These are phyloP conservation scores for Yamadazyma aaseri DNA, from an alignment of 1,139 yeast genomes.

Conservation along the genomic window DNA sequence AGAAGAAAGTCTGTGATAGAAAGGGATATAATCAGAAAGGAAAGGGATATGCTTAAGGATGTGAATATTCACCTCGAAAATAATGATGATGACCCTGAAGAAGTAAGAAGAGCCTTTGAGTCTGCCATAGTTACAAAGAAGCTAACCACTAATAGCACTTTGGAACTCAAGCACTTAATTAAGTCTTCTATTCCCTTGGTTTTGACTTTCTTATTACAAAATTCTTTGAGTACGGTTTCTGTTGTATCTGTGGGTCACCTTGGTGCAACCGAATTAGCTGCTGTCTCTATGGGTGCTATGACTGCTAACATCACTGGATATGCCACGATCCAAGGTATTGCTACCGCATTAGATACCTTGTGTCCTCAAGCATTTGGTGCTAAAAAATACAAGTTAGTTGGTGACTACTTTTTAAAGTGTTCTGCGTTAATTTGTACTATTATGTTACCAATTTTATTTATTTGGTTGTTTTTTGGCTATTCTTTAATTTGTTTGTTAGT, in stretches of 20 bases:
- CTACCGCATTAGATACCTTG: slow-evolving; percentile 57
- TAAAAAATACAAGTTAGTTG: slow-evolving; percentile 50
- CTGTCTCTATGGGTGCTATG: slow-evolving; percentile 64
- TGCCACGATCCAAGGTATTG: slow-evolving; percentile 57
- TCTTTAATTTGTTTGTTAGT: slow-evolving; percentile 34
- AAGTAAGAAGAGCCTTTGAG: slow-evolving; percentile 35
- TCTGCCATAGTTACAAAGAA: slow-evolving; percentile 31
- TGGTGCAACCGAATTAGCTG: slow-evolving; percentile 58
- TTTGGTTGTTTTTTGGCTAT: slow-evolving; percentile 51
- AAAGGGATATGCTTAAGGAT: slow-evolving; percentile 35
- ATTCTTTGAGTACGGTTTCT: slow-evolving; percentile 56
- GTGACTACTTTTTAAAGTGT: slow-evolving; percentile 54
- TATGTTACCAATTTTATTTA: slow-evolving; percentile 48
- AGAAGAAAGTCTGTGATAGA: slow-evolving; percentile 28
- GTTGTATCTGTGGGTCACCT: slow-evolving; percentile 60
- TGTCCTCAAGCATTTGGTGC: slow-evolving; percentile 65
- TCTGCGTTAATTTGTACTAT: slow-evolving; percentile 48
- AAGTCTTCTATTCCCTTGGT: slow-evolving; percentile 52
- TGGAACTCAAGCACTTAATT: slow-evolving; percentile 42
- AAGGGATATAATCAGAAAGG: slow-evolving; percentile 32
- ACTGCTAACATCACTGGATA: slow-evolving; percentile 60
- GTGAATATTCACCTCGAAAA: slow-evolving; percentile 20
- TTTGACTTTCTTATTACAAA: slow-evolving; percentile 52
- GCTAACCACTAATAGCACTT: slow-evolving; percentile 23
- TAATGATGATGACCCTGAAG: slow-evolving; percentile 19